Conservation (phyloP, 2,329 filamentous ascomycete species). For the Botrytis tulipae region DNA sequence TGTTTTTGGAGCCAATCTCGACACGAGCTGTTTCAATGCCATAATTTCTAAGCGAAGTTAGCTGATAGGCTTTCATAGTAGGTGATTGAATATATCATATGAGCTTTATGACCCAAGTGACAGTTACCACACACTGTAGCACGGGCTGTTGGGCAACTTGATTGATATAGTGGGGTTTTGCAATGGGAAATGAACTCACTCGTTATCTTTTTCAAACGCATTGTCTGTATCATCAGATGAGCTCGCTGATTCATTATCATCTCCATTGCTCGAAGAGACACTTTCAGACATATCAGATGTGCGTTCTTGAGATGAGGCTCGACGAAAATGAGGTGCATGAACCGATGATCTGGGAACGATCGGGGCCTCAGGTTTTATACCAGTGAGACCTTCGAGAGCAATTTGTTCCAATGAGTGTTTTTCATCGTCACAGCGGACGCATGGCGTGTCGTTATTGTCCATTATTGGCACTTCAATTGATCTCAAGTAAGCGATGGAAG, state of each 20-base stretch:
- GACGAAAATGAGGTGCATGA: not conserved
- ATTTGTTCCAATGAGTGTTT: too few species aligned
- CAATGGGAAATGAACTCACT: not conserved
- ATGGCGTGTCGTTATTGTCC: not conserved
- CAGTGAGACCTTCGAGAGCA: too few species aligned
- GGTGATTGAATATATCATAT: not conserved
- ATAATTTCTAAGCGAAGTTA: not conserved
- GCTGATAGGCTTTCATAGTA: not conserved
- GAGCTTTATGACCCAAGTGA: not conserved
- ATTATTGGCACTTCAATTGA: not conserved
- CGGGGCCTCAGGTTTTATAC: too few species aligned
- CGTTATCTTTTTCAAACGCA: not conserved
- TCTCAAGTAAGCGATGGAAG: not conserved
- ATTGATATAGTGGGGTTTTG: not conserved
- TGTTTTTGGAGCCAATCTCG: not conserved
- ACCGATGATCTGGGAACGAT: too few species aligned
- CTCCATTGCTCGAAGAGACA: not conserved
- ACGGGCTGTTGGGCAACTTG: not conserved
- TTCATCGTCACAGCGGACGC: not conserved
- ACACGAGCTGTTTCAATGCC: not conserved
- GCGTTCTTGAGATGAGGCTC: not conserved
- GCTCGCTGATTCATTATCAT: not conserved
- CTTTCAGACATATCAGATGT: not conserved
- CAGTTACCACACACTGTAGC: too few species aligned
- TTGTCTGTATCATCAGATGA: not conserved